A percentile compares a stretch with the other conserved stretches of the same genome.
Evolutionary conservation across 768 basidiomycete genomes (phyloP).

Genomic region (Mycena amicta): DNA sequence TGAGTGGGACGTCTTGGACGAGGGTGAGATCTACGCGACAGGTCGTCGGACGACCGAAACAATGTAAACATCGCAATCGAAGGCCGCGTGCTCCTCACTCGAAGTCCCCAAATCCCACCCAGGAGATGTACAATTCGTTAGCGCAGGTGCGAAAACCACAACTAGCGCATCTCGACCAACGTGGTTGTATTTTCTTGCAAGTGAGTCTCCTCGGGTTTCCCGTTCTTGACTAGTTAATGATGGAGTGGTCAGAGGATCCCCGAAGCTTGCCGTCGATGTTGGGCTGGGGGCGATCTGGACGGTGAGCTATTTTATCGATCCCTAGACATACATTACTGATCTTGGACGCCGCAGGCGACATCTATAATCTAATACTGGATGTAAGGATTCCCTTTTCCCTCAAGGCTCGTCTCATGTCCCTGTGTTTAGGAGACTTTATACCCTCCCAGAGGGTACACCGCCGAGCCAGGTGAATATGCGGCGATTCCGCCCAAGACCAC

Average conservation of each 20-base stretch:
- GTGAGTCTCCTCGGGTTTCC: constrained; percentile 27
- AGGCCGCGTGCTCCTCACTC: constrained; percentile 47
- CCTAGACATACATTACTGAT: background rate
- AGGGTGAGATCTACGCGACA: constrained; percentile 52
- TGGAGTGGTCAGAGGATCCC: constrained; percentile 35
- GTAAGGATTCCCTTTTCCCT: constrained; percentile 27
- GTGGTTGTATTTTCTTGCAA: constrained; percentile 55
- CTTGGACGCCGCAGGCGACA: constrained; percentile 44
- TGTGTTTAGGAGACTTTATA: constrained; percentile 33
- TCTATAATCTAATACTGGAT: constrained; percentile 50
- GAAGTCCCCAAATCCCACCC: constrained; percentile 59
- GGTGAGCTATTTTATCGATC: constrained; percentile 28
- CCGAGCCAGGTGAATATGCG: constrained; percentile 41
- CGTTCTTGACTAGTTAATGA: background rate
- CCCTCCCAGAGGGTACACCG: constrained; percentile 22
- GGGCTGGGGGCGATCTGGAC: constrained; percentile 57
- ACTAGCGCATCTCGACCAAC: constrained; percentile 42
- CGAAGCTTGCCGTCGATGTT: constrained; percentile 49
- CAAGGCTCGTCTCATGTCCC: too few relatives aligned
- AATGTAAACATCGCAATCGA: constrained; percentile 29
- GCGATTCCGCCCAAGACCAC: constrained; percentile 38
- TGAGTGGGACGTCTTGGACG: constrained; percentile 46
- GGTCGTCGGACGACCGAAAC: constrained; percentile 35
- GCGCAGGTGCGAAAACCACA: constrained; percentile 44
- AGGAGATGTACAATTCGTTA: constrained; percentile 46